Percentiles rank a stretch among this genome's conserved stretches.
Evolutionary conservation across 768 basidiomycete species (phyloP).

Genomic region (Boletus pseudo-olivaceus): DNA sequence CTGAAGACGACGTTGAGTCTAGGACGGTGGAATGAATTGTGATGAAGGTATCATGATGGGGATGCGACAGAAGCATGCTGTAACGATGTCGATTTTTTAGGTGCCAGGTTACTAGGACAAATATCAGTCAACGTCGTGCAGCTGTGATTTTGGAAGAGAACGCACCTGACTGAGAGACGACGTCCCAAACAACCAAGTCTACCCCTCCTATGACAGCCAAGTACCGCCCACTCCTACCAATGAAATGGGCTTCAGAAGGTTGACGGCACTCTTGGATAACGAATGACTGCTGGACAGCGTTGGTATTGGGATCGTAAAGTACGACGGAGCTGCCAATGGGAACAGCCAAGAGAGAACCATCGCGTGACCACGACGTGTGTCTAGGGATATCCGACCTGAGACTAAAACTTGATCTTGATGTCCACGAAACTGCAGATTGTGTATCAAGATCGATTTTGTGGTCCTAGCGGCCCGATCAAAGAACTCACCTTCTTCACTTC

Average conservation of each 20-base stretch:
- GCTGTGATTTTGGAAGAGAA: neutral
- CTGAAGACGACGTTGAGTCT: conserved; percentile 35
- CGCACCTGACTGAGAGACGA: conserved; percentile 58
- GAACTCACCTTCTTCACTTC: conserved; percentile 49
- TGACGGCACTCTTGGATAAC: conserved; percentile 50
- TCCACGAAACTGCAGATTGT: conserved; percentile 54
- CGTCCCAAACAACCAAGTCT: conserved; percentile 69
- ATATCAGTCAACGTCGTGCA: neutral
- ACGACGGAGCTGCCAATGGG: conserved; percentile 63
- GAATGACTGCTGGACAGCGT: conserved; percentile 56
- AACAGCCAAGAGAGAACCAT: conserved; percentile 81
- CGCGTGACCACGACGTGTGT: conserved; percentile 74
- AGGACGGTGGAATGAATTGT: conserved; percentile 43
- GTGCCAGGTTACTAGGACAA: conserved; percentile 58
- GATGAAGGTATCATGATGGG: conserved; percentile 54
- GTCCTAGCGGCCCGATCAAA: neutral
- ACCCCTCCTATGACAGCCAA: conserved; percentile 50
- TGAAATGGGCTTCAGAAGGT: conserved; percentile 52
- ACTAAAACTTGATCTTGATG: conserved; percentile 65
- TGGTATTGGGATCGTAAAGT: conserved; percentile 70
- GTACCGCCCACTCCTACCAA: conserved; percentile 70
- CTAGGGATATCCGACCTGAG: conserved; percentile 68
- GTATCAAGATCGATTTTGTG: neutral
- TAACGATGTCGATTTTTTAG: conserved; percentile 38
- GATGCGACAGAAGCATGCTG: conserved; percentile 51